phyloP scores from a whole-genome alignment of 1,284 basidiomycete species.

The Phylloboletellus chloephorus region DNA sequence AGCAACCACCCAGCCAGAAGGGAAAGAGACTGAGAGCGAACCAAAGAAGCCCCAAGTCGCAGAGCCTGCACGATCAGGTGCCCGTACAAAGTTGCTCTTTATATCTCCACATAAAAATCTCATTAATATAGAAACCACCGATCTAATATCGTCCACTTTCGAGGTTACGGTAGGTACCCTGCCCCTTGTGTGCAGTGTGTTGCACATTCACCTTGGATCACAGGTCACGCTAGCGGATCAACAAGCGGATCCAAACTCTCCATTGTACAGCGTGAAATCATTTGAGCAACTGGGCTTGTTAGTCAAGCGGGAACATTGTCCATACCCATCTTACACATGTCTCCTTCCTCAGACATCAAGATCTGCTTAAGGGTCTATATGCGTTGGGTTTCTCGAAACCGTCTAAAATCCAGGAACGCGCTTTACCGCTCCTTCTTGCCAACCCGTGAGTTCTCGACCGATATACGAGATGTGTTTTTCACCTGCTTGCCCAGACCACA shows the following conservation, averaged over 20 bases:
- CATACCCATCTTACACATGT: constrained; percentile 7
- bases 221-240: constrained; percentile 97
- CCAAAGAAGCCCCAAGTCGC: constrained; percentile 20
- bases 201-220: constrained; percentile 12
- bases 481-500: constrained; percentile 58
- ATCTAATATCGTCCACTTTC: constrained; percentile 68
- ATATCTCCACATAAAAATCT: background rate
- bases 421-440: constrained; percentile 84
- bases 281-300: constrained; percentile 94
- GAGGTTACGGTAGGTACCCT: constrained; percentile 59
- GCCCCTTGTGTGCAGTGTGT: constrained; percentile 1
- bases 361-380: constrained; percentile 95
- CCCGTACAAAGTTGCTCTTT: constrained; percentile 6
- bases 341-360: constrained; percentile 57
- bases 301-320: constrained; percentile 32
- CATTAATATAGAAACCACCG: constrained; percentile 32
- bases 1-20: constrained; percentile 23
- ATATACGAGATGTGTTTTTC: constrained; percentile 7
- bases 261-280: constrained; percentile 88
- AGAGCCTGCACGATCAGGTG: constrained; percentile 23
- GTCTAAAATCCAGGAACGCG: constrained; percentile 98
- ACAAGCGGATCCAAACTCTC: constrained; percentile 94
- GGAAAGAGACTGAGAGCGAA: constrained; percentile 25
- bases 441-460: constrained; percentile 70
- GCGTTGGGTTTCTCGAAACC: constrained; percentile 96